Evolutionary conservation across 495 filamentous ascomycete species (phyloP).

Genomic region (Trichoderma orchidacearum): DNA sequence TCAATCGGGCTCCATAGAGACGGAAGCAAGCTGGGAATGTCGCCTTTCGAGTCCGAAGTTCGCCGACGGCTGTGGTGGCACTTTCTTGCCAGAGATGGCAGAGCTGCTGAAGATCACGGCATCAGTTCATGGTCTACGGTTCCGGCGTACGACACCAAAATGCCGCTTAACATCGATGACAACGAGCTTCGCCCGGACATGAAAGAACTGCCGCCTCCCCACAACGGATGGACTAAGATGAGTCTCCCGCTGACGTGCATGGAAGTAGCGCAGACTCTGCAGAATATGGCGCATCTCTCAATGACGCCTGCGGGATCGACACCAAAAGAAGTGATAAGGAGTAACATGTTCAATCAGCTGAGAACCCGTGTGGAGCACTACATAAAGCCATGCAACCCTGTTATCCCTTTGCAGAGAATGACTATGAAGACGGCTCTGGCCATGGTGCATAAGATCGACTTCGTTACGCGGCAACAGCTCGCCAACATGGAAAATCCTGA

Average conservation of each 20-base stretch:
- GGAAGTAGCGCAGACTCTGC: not conserved
- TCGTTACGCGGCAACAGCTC: constrained; percentile 1
- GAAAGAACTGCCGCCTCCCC: constrained; percentile 24
- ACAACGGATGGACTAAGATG: constrained; percentile 41
- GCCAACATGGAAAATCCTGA: not conserved
- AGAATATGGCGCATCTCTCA: not conserved
- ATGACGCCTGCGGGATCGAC: not conserved
- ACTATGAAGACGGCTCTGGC: constrained; percentile 1
- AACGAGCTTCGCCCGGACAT: constrained; percentile 25
- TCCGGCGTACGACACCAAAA: constrained; percentile 13
- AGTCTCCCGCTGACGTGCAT: constrained; percentile 19
- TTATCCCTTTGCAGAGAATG: constrained; percentile 4
- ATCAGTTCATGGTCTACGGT: constrained; percentile 28
- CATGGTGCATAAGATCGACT: constrained; percentile 5
- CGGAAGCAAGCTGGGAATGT: not conserved
- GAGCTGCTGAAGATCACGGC: constrained; percentile 38
- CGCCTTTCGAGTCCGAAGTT: constrained; percentile 26
- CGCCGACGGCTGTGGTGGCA: constrained; percentile 52
- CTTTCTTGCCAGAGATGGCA: constrained; percentile 36
- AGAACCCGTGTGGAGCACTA: not conserved
- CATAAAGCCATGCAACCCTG: constrained; percentile 4
- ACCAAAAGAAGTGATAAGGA: not conserved
- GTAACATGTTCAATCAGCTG: not conserved
- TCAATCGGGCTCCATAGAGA: constrained; percentile 16
- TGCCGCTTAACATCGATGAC: constrained; percentile 26